phyloP scores from a whole-genome alignment of 2,329 filamentous ascomycete genomes.

The Cadophora gregata region DNA sequence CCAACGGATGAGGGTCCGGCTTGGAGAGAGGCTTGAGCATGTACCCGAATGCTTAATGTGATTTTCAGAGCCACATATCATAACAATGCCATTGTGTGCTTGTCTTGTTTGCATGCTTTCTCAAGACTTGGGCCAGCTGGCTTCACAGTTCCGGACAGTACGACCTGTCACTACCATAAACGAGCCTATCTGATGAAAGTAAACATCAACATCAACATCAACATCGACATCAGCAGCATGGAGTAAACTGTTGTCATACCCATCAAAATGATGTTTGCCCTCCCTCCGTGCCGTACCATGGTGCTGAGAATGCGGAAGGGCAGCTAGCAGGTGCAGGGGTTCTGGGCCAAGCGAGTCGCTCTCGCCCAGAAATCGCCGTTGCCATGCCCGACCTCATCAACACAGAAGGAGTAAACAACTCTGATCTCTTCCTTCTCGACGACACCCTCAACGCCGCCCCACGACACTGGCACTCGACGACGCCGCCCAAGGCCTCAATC shows the following conservation, averaged over 20 bases:
- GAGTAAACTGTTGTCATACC: background rate
- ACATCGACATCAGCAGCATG: too few species aligned
- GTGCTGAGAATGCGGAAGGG: slow-evolving; percentile 1
- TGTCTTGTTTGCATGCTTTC: background rate
- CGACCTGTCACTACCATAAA: background rate
- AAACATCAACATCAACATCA: background rate
- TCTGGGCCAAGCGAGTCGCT: background rate
- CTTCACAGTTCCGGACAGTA: background rate
- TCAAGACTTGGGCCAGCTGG: background rate
- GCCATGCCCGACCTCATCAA: slow-evolving; percentile 14
- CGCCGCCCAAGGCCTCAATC: slow-evolving; percentile 4
- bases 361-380: slow-evolving; percentile 1
- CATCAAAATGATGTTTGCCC: background rate
- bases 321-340: background rate
- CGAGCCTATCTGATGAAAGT: background rate
- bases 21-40: slow-evolving; percentile 2
- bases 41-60: slow-evolving; percentile 8
- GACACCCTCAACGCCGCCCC: slow-evolving; percentile 1
- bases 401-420: slow-evolving; percentile 17
- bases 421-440: background rate
- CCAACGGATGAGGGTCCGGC: background rate
- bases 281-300: background rate
- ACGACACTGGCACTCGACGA: slow-evolving; percentile 23
- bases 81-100: slow-evolving; percentile 23
- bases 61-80: slow-evolving; percentile 14